Percentiles rank a stretch among this genome's conserved stretches.
phyloP scores from a whole-genome alignment of 352 stramenopile genomes.

The Pythium phragmitis region DNA sequence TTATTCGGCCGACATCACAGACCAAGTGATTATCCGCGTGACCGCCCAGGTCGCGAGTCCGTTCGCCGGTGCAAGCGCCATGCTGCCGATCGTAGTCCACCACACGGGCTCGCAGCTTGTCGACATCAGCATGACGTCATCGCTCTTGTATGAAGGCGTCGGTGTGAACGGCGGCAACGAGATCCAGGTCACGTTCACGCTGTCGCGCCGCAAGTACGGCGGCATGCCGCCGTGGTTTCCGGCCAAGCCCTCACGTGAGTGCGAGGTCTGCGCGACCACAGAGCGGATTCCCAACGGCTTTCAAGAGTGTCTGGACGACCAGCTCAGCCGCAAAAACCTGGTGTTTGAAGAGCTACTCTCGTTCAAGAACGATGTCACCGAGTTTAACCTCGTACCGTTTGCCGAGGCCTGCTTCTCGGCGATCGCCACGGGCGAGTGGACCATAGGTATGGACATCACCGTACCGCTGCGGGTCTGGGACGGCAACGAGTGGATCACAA shows the following conservation, averaged over 20 bases:
- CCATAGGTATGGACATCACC: conserved; percentile 4
- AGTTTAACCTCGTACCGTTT: conserved; percentile 1
- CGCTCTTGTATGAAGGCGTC: conserved; percentile 24
- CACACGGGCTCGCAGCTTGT: conserved; percentile 44
- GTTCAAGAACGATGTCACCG: not conserved
- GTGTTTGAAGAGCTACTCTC: conserved; percentile 30
- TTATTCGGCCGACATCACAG: conserved; percentile 35
- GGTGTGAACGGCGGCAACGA: conserved; percentile 28
- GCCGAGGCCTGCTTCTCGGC: conserved; percentile 4
- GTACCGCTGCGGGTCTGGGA: not conserved
- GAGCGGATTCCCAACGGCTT: conserved; percentile 26
- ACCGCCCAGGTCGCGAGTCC: conserved; percentile 24
- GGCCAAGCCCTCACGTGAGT: conserved; percentile 23
- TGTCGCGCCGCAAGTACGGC: conserved; percentile 37
- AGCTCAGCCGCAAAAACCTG: not conserved
- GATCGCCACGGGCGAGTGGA: conserved; percentile 14
- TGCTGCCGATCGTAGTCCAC: conserved; percentile 46
- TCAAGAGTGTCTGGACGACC: conserved; percentile 27
- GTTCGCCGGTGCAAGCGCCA: conserved; percentile 18
- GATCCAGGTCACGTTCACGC: conserved; percentile 21
- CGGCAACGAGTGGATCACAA: not conserved
- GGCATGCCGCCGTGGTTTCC: conserved; percentile 35
- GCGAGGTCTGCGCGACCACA: conserved; percentile 19
- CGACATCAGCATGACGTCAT: conserved; percentile 38
- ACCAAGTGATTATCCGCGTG: conserved; percentile 50